These are phyloP conservation scores for Irpex sp. DNA, from an alignment of 1,284 basidiomycete species.

Conservation along the genomic window DNA sequence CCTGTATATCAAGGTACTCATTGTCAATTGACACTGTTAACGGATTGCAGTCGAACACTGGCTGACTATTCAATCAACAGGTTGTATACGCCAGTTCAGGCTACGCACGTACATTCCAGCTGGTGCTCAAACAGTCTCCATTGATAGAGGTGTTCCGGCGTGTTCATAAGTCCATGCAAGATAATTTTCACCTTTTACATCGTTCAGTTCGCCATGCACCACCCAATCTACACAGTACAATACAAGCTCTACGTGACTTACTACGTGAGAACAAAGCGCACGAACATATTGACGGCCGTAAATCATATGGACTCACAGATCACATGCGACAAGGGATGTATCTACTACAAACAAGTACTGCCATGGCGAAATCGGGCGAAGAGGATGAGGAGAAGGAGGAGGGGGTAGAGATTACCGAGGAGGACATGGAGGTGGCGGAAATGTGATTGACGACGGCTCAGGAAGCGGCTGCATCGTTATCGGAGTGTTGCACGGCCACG, in stretches of 20 bases:
- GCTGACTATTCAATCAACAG: background rate
- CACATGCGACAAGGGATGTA: background rate
- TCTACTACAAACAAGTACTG: background rate
- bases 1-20: conserved; percentile 24
- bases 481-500: background rate
- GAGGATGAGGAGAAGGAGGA: background rate
- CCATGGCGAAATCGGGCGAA: background rate
- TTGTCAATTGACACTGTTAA: background rate
- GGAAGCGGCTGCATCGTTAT: background rate
- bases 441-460: background rate
- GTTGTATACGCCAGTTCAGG: background rate
- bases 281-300: conserved; percentile 15
- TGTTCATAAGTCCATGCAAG: conserved; percentile 21
- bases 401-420: background rate
- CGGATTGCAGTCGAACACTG: background rate
- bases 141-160: conserved; percentile 28
- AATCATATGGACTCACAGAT: background rate
- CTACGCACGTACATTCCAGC: conserved; percentile 16
- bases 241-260: conserved; percentile 18
- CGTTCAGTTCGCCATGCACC: conserved; percentile 23
- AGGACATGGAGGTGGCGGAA: background rate
- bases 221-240: conserved; percentile 27
- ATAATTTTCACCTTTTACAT: conserved; percentile 25
- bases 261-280: conserved; percentile 22
- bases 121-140: conserved; percentile 28